Evolutionary conservation across 78 protist genomes (phyloP).

Genomic region (Dictyostelium discoideum): DNA sequence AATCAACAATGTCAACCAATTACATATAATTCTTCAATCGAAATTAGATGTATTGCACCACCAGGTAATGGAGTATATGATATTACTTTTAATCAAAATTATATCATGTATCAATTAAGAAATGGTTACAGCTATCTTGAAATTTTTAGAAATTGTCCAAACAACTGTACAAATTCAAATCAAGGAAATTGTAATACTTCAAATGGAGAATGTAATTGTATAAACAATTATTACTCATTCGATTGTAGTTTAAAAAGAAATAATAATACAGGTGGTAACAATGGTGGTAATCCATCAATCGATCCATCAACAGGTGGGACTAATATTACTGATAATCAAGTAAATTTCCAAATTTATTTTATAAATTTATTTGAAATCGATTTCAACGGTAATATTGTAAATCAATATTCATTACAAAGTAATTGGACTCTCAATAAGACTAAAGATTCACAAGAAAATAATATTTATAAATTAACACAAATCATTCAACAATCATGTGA

Average conservation of each 20-base stretch:
- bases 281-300: not conserved
- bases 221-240: not conserved
- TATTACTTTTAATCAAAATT: not conserved
- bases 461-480: not conserved
- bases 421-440: not conserved
- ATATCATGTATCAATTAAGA: not conserved
- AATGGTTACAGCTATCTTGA: not conserved
- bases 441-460: not conserved
- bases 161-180: not conserved
- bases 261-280: not conserved
- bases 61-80: not conserved
- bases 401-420: not conserved
- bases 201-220: not conserved
- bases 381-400: not conserved
- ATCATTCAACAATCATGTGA: not conserved
- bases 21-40: not conserved
- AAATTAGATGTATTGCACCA: not conserved
- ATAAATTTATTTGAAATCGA: not conserved
- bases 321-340: not conserved
- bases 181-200: not conserved
- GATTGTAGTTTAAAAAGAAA: not conserved
- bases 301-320: not conserved
- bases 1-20: not conserved
- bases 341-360: not conserved
- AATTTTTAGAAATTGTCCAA: not conserved